A percentile compares a stretch with the other conserved stretches of the same genome.
phyloP scores from a whole-genome alignment of 371 early-diverging fungal genomes.

The Mucor saturninus region DNA sequence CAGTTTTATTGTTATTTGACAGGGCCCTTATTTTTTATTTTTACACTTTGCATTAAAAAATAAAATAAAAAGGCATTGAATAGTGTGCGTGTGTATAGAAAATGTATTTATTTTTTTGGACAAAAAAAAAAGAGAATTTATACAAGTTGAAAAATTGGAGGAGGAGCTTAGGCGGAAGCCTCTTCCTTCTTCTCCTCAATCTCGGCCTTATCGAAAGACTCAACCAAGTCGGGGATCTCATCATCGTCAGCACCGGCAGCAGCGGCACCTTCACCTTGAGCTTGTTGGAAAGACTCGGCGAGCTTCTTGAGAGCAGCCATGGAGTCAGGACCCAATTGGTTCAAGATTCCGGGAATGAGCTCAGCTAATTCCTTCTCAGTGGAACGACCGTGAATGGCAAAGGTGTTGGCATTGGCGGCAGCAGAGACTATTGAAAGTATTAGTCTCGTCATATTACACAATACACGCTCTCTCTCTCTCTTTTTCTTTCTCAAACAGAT shows the following conservation, averaged over 20 bases:
- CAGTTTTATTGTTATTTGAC: no score
- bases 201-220: constrained; percentile 62
- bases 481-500: not conserved
- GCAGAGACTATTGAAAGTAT: constrained; percentile 73
- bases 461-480: no score
- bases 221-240: constrained; percentile 81
- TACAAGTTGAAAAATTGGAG: constrained; percentile 1
- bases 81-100: no score
- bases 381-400: constrained; percentile 87
- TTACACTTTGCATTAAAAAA: no score
- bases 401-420: constrained; percentile 88
- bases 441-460: no score
- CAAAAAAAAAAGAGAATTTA: not conserved
- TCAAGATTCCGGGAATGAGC: constrained; percentile 92
- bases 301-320: constrained; percentile 87
- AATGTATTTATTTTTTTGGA: not conserved
- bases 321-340: constrained; percentile 95
- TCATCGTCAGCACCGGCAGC: constrained; percentile 62
- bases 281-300: constrained; percentile 82
- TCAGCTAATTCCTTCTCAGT: constrained; percentile 91
- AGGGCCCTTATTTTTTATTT: no score
- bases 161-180: constrained; percentile 23
- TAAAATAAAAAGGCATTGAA: no score
- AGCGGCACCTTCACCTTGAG: constrained; percentile 59
- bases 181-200: constrained; percentile 50